phyloP scores from a whole-genome alignment of 2,329 filamentous ascomycete genomes.

The Aspergillus brunneoviolaceus region DNA sequence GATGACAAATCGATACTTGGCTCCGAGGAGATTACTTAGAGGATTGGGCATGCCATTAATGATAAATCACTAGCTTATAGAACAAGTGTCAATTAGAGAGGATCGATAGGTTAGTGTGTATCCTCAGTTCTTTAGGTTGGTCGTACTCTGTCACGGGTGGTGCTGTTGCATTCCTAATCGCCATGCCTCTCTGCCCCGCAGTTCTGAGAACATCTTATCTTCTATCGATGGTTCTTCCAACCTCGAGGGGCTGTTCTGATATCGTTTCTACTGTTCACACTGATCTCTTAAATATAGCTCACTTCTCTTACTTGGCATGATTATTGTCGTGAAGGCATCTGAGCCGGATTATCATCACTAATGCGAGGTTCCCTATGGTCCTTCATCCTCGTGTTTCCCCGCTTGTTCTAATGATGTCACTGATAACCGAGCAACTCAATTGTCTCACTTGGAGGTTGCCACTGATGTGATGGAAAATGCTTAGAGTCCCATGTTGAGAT shows the following conservation, averaged over 20 bases:
- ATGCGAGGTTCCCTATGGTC: too few relatives aligned
- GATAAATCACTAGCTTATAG: background rate
- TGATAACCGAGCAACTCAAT: background rate
- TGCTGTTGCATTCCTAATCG: too few relatives aligned
- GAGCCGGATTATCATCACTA: too few relatives aligned
- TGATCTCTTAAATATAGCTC: too few relatives aligned
- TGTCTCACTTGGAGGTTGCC: background rate
- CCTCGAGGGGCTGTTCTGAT: background rate
- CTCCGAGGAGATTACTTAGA: background rate
- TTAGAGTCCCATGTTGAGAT: too few relatives aligned
- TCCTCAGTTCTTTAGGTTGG: too few relatives aligned
- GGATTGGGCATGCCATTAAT: background rate
- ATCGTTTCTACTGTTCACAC: background rate
- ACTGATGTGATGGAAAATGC: background rate
- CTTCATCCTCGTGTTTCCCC: background rate
- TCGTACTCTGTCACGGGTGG: too few relatives aligned
- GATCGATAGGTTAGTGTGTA: background rate
- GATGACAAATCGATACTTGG: conserved; percentile 4
- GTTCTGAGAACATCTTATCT: background rate
- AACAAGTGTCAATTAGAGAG: background rate
- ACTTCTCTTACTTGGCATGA: too few relatives aligned
- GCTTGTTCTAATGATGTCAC: background rate
- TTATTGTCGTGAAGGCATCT: too few relatives aligned
- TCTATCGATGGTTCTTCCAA: background rate
- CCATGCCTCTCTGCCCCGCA: background rate